Base-by-base conservation (phyloP, 306 rosid species). In the Trifolium subterraneum region DNA sequence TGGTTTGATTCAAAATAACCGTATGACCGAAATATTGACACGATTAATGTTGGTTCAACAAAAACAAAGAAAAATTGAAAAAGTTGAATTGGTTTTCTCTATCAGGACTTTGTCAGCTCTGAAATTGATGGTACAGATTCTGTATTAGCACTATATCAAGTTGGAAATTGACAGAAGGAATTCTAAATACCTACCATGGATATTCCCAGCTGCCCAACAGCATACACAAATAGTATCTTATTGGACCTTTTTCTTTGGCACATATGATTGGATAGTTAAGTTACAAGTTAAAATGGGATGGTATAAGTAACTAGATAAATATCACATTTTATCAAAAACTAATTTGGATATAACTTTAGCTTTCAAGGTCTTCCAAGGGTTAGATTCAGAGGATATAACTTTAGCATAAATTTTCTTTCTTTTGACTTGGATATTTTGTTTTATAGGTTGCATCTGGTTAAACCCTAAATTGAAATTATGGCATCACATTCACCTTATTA, bases 191-290 rank as follows among this genome's bases (percentile, higher is more conserved):
- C 76, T 60, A 20, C 20, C 72, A 66, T 44, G 83, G 68, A 79
- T 79, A 83, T 83, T 79, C 83, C 72, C 36, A 75, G 82, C 63
- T 78, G 68, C 65, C 65, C 82, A 72, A 39, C 54, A 68, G 80
- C 87, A 84, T 54, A 77, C 52, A n/a, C n/a, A n/a, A n/a, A n/a
- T n/a, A n/a, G n/a, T n/a, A n/a, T n/a, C n/a, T n/a, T n/a, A n/a
- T n/a, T n/a, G n/a, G n/a, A n/a, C n/a, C n/a, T n/a, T n/a, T n/a
- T n/a, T n/a, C n/a, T n/a, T n/a, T n/a, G n/a, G n/a, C n/a, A n/a
- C n/a, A n/a, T n/a, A n/a, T n/a, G n/a, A n/a, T n/a, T n/a, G n/a
- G n/a, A n/a, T n/a, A n/a, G n/a, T n/a, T n/a, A n/a, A n/a, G n/a
- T n/a, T n/a, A n/a, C n/a, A n/a, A n/a, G n/a, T n/a, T n/a, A n/a